Conservation (phyloP, 176 grass and related monocot genomes). For the Musa itinerans region DNA sequence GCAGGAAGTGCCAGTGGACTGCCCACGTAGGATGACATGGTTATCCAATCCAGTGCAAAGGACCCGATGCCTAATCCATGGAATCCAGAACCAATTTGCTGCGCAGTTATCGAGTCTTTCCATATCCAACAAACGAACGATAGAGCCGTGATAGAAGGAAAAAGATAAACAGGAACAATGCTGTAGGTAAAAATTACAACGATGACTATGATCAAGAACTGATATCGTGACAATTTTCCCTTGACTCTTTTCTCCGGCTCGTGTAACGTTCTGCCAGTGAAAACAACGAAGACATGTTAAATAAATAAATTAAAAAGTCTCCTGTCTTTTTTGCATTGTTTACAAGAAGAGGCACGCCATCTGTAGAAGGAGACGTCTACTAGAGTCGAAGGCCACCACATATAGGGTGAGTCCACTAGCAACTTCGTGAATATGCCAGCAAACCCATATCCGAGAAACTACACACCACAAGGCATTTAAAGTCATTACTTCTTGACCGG, state of each 20-base stretch:
- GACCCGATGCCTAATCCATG: neutral
- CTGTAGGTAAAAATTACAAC: slow-evolving; percentile 14
- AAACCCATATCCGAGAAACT: slow-evolving; percentile 6
- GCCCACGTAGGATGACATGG: too few species aligned
- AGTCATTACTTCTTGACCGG: too few species aligned
- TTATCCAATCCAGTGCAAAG: too few species aligned
- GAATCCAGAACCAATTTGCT: slow-evolving; percentile 15
- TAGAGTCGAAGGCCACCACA: slow-evolving; percentile 6
- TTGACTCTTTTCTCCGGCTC: slow-evolving; percentile 15
- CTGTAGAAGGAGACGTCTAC: neutral
- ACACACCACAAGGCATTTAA: neutral
- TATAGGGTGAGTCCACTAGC: neutral
- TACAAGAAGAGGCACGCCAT: neutral
- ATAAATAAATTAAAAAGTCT: too few species aligned
- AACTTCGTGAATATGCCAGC: neutral
- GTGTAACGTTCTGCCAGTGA: slow-evolving; percentile 13
- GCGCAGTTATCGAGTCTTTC: too few species aligned
- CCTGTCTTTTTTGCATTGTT: too few species aligned
- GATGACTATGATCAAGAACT: slow-evolving; percentile 15
- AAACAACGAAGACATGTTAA: neutral
- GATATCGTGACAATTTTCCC: slow-evolving; percentile 4
- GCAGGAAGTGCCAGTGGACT: too few species aligned
- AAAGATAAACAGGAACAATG: slow-evolving; percentile 7
- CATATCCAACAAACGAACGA: too few species aligned
- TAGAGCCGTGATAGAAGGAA: neutral